Conservation (phyloP, 768 basidiomycete species). For the Astraeus odoratus region DNA sequence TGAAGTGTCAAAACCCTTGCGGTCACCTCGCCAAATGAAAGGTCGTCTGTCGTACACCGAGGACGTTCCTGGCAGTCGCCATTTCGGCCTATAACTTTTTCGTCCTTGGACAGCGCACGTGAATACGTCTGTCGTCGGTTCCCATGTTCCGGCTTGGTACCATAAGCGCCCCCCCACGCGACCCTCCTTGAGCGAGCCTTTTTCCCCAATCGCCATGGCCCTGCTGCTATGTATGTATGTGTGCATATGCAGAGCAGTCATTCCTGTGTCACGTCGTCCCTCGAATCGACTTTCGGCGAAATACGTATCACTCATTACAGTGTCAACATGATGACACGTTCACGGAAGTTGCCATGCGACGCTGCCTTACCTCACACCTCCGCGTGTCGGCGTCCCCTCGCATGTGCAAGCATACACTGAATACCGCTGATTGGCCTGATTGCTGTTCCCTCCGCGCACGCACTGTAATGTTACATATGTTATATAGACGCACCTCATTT, state of each 20-base stretch:
- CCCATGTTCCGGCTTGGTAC: too few species aligned
- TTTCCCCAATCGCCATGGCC: not conserved
- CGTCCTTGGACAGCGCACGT: not conserved
- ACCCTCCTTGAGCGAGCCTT: not conserved
- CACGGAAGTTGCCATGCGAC: not conserved
- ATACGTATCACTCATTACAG: slow-evolving; percentile 1
- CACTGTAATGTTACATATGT: too few species aligned
- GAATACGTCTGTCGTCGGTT: not conserved
- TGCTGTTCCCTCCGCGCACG: too few species aligned
- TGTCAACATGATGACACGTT: too few species aligned
- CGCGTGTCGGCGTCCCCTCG: too few species aligned
- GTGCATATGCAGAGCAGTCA: not conserved
- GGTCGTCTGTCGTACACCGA: not conserved
- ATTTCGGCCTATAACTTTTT: too few species aligned
- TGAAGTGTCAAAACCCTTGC: not conserved
- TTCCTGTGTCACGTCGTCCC: not conserved
- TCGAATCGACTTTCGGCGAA: not conserved
- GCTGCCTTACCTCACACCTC: not conserved
- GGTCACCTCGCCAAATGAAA: not conserved
- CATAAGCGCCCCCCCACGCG: not conserved
- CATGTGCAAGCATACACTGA: too few species aligned
- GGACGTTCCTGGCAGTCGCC: not conserved
- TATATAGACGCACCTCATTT: too few species aligned
- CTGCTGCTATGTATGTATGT: not conserved
- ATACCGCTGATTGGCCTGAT: too few species aligned